phyloP scores from a whole-genome alignment of 768 basidiomycete genomes.

The Cytidiella melzeri region DNA sequence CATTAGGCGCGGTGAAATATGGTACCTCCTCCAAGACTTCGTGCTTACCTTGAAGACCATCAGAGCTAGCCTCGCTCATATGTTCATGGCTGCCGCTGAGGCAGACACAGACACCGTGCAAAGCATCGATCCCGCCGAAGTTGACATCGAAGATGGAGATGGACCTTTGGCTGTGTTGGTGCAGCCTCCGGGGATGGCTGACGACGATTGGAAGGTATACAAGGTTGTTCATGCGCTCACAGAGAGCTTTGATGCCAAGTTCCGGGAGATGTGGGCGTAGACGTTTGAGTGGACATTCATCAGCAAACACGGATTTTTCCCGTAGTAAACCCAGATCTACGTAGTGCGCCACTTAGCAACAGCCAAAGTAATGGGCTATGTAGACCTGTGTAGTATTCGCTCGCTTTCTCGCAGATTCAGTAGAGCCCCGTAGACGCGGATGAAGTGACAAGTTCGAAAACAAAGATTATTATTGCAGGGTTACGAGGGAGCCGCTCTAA shows the following conservation, averaged over 20 bases:
- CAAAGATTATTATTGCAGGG: too few species aligned
- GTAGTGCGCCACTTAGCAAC: too few species aligned
- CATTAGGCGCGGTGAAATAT: constrained; percentile 56
- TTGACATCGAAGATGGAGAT: constrained; percentile 15
- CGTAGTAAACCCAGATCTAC: too few species aligned
- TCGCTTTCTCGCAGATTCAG: too few species aligned
- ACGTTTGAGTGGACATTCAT: too few species aligned
- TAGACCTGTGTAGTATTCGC: too few species aligned
- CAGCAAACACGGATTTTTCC: too few species aligned
- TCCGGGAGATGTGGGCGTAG: constrained; percentile 57
- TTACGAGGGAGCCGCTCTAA: too few species aligned
- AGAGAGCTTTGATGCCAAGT: constrained; percentile 52
- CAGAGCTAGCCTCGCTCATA: constrained; percentile 41
- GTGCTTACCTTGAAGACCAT: constrained; percentile 42
- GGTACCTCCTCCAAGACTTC: constrained; percentile 61
- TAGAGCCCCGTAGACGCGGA: too few species aligned
- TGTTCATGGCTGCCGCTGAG: constrained; percentile 25
- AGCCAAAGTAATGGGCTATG: too few species aligned
- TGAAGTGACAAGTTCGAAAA: too few species aligned
- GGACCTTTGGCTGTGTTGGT: constrained; percentile 21
- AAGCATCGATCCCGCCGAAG: constrained; percentile 29
- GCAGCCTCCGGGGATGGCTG: constrained; percentile 34
- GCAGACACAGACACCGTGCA: constrained; percentile 17
- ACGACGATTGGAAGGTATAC: constrained; percentile 52
- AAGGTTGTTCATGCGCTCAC: constrained; percentile 38